Evolutionary conservation across 306 rosid species (phyloP).

Genomic region (Astragalus membranaceus): DNA sequence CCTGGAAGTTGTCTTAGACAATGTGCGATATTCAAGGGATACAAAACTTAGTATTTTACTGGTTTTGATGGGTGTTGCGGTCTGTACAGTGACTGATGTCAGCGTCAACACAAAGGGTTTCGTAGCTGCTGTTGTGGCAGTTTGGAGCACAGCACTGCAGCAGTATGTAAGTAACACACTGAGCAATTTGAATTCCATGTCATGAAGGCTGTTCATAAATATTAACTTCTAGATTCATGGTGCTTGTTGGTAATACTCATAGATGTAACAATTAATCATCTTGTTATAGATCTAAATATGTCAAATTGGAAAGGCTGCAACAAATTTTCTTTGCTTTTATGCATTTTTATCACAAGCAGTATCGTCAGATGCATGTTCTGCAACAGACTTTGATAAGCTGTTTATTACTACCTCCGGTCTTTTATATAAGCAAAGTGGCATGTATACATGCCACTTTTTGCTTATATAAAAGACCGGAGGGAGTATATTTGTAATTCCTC

Average conservation of each 20-base stretch:
- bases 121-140: constrained; percentile 64
- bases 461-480: too few relatives aligned
- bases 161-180: constrained; percentile 64
- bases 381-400: not conserved
- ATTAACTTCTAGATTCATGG: constrained; percentile 13
- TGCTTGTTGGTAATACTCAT: constrained; percentile 14
- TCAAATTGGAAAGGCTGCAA: not conserved
- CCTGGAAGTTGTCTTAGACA: constrained; percentile 68
- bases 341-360: not conserved
- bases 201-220: constrained; percentile 9
- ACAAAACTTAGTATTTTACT: constrained; percentile 66
- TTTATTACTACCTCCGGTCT: too few relatives aligned
- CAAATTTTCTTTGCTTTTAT: constrained; percentile 1
- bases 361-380: not conserved
- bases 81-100: constrained; percentile 87
- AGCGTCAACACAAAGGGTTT: constrained; percentile 78
- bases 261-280: not conserved
- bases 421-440: too few relatives aligned
- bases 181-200: constrained; percentile 18
- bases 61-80: constrained; percentile 81
- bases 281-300: constrained; percentile 4
- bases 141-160: constrained; percentile 79
- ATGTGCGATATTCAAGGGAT: constrained; percentile 73
- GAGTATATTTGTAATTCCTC: not conserved
- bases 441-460: too few relatives aligned